Percentiles rank a stretch among this genome's conserved stretches.
phyloP scores from a whole-genome alignment of 2,329 filamentous ascomycete species.

The Alternaria sp. region DNA sequence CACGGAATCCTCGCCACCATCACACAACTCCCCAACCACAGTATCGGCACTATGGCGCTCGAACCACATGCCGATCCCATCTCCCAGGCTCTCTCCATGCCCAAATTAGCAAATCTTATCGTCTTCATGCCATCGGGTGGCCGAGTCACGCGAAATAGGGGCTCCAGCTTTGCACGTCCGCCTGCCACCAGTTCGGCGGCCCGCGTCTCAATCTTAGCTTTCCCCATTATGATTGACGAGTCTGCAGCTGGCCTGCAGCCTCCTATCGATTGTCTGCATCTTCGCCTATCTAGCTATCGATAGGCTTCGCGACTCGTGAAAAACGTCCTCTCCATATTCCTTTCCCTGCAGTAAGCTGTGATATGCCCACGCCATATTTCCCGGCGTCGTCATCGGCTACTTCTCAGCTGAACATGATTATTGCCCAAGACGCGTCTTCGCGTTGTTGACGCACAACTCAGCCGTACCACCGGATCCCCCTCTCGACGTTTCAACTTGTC shows the following conservation, averaged over 20 bases:
- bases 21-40: conserved; percentile 16
- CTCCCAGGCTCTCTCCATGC: conserved; percentile 16
- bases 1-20: conserved; percentile 8
- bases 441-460: background rate
- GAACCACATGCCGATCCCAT: conserved; percentile 13
- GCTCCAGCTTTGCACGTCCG: conserved; percentile 19
- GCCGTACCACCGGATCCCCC: background rate
- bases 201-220: conserved; percentile 31
- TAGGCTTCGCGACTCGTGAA: conserved; percentile 13
- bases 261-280: conserved; percentile 24
- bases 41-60: conserved; percentile 19
- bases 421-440: conserved; percentile 4
- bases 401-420: background rate
- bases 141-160: conserved; percentile 21
- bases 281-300: conserved; percentile 20
- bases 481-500: background rate
- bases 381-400: background rate
- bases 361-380: background rate
- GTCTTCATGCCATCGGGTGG: conserved; percentile 26
- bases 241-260: conserved; percentile 27
- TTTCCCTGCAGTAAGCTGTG: conserved; percentile 1
- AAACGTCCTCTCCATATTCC: background rate
- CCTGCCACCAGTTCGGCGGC: conserved; percentile 27
- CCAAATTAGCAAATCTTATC: conserved; percentile 34
- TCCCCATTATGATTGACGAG: conserved; percentile 43